Base-by-base conservation (phyloP, 2,329 filamentous ascomycete species). In the Beauveria varroae region DNA sequence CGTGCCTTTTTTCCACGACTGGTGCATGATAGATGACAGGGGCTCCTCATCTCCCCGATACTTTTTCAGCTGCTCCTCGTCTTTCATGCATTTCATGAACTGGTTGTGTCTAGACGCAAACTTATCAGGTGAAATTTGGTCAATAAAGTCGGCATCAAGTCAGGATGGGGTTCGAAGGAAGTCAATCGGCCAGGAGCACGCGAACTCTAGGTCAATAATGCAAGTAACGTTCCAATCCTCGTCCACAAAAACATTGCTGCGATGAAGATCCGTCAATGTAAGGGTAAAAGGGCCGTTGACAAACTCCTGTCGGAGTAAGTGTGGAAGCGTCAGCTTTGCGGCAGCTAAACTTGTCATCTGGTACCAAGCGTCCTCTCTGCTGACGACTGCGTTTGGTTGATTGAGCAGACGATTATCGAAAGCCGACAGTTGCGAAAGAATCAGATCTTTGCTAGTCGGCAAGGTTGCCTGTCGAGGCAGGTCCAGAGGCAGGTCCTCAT, bases 211-310 rank as follows among this genome's bases (percentile, higher is more conserved):
- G 55, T 75, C 72, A 62, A 75, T 68, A 12, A 75, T 54, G 51
- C 57, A 64, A 37, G 65, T 70, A 40, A 75, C 64, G 51, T 72
- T 68, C 70, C 71, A 74, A 44, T 73, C 56, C 16, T 68, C 55
- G 59, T 75, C 72, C 5, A 75, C 71, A 55, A 75, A 70, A 16
- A 75, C 72, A 60, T 79, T 78, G 61, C 73, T 73, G 52, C 68
- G 65, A 50, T 76, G 74, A 22, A 77, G 62, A 63, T 78, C 75
- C 24, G 73, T 76, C 10, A 78, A 68, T 1, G 58, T 63, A 54
- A 68, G 66, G 14, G 72, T 54, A 58, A 74, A 77, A 1, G 72
- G 74, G 1, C 74, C 73, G 24, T 69, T 47, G 3, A 70, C 64
- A 8, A 53, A 40, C 20, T 54, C 40, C 4, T 41, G 28, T 28